These are phyloP conservation scores for Lipomyces spencermartinsiae DNA, from an alignment of 805 yeast genomes.

Conservation along the genomic window DNA sequence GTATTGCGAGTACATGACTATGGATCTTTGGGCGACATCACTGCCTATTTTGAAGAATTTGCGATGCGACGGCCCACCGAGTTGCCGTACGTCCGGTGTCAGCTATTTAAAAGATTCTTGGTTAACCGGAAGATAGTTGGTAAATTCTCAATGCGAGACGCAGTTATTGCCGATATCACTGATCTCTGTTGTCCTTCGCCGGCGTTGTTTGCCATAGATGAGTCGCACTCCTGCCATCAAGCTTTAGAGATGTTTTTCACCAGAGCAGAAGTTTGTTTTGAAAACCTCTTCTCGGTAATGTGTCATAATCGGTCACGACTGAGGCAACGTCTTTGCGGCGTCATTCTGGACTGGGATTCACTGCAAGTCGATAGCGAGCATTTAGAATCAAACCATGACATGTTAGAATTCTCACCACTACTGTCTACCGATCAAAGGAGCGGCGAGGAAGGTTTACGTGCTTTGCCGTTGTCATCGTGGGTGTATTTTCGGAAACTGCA, in stretches of 20 bases:
- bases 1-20: slow-evolving; percentile 16
- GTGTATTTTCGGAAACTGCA: slow-evolving; percentile 68
- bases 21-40: slow-evolving; percentile 21
- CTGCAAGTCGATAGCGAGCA: slow-evolving; percentile 76
- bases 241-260: slow-evolving; percentile 18
- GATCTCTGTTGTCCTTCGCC: slow-evolving; percentile 26
- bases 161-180: slow-evolving; percentile 20
- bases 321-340: slow-evolving; percentile 71
- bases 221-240: slow-evolving; percentile 10
- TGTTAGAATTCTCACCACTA: slow-evolving; percentile 29
- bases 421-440: slow-evolving; percentile 7
- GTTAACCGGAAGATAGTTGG: slow-evolving; percentile 15
- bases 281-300: slow-evolving; percentile 54
- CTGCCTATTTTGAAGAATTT: slow-evolving; percentile 17
- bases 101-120: slow-evolving; percentile 14
- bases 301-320: slow-evolving; percentile 80
- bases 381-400: slow-evolving; percentile 49
- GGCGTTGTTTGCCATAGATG: slow-evolving; percentile 14
- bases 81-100: slow-evolving; percentile 32
- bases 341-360: slow-evolving; percentile 71
- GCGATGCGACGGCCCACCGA: slow-evolving; percentile 20
- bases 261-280: slow-evolving; percentile 49
- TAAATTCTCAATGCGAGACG: slow-evolving; percentile 19
- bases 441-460: slow-evolving; percentile 36
- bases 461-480: slow-evolving; percentile 75